These are phyloP conservation scores for Candida gigantensis DNA, from an alignment of 1,139 yeast genomes.

Conservation along the genomic window DNA sequence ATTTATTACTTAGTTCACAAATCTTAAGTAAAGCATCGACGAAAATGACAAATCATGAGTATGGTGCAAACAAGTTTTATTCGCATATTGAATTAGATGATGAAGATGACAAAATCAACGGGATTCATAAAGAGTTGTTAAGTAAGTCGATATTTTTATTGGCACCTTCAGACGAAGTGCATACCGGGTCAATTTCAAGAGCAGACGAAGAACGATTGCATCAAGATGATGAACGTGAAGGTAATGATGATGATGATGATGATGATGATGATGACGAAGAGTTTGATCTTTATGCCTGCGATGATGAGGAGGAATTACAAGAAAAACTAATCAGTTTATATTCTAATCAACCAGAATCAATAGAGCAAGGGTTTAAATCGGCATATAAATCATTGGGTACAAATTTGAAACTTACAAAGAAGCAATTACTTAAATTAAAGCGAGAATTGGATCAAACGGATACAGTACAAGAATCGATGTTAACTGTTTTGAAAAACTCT, in stretches of 20 bases:
- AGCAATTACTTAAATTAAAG: constrained; percentile 61
- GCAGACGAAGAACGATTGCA: neutral
- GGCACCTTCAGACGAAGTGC: constrained; percentile 11
- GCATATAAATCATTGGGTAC: constrained; percentile 75
- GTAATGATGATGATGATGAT: constrained; percentile 23
- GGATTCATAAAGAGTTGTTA: constrained; percentile 15
- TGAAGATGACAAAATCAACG: constrained; percentile 20
- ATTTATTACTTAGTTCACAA: constrained; percentile 15
- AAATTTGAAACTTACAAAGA: constrained; percentile 66
- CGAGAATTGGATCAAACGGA: constrained; percentile 62
- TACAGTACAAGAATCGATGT: constrained; percentile 66
- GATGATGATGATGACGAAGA: constrained; percentile 29
- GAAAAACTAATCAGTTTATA: constrained; percentile 68
- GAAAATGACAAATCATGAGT: constrained; percentile 18
- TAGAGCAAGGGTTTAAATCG: constrained; percentile 68
- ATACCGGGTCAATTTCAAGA: neutral
- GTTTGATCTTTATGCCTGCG: constrained; percentile 17
- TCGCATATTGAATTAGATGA: constrained; percentile 31
- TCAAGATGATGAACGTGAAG: too few relatives aligned
- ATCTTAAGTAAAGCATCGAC: constrained; percentile 13
- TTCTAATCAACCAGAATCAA: constrained; percentile 77
- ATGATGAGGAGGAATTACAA: constrained; percentile 34
- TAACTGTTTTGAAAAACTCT: constrained; percentile 70
- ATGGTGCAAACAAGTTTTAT: constrained; percentile 27
- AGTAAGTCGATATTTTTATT: constrained; percentile 19